Percentiles rank a stretch among this genome's conserved stretches.
Evolutionary conservation across 108 stramenopile genomes (phyloP).

Genomic region (Skeletonema grethae): DNA sequence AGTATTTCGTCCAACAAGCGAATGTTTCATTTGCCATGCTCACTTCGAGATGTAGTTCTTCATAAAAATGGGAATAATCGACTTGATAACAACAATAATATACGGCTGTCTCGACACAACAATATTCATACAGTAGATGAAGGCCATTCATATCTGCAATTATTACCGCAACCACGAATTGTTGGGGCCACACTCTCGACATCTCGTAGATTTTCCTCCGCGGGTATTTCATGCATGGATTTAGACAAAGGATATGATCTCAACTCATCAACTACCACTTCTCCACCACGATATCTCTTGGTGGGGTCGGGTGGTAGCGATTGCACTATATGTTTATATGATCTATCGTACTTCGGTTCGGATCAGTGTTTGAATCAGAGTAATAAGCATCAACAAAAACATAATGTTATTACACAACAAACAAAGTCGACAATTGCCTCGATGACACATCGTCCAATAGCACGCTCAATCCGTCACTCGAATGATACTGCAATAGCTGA

Average conservation of each 20-base stretch:
- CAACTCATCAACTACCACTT: background rate
- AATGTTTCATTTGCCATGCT: slow-evolving; percentile 32
- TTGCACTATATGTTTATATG: slow-evolving; percentile 67
- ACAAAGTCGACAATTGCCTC: slow-evolving; percentile 5
- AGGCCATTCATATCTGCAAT: slow-evolving; percentile 9
- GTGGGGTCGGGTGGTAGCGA: slow-evolving; percentile 62
- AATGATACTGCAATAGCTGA: slow-evolving; percentile 1
- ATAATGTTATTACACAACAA: background rate
- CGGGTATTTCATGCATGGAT: slow-evolving; percentile 45
- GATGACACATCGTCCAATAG: slow-evolving; percentile 50
- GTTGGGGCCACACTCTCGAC: slow-evolving; percentile 11
- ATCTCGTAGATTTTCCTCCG: background rate
- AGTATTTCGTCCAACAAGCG: slow-evolving; percentile 21
- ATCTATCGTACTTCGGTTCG: slow-evolving; percentile 67
- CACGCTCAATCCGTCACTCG: slow-evolving; percentile 48
- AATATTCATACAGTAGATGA: background rate
- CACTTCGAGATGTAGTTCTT: slow-evolving; percentile 23
- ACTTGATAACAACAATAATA: background rate
- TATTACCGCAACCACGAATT: slow-evolving; percentile 35
- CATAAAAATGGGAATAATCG: background rate
- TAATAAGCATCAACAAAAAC: background rate
- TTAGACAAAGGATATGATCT: slow-evolving; percentile 28
- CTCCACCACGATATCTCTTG: slow-evolving; percentile 62
- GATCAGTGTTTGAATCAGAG: slow-evolving; percentile 33
- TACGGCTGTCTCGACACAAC: background rate